Base-by-base conservation (phyloP, 441 rosid species). In the Daphne laureola region DNA sequence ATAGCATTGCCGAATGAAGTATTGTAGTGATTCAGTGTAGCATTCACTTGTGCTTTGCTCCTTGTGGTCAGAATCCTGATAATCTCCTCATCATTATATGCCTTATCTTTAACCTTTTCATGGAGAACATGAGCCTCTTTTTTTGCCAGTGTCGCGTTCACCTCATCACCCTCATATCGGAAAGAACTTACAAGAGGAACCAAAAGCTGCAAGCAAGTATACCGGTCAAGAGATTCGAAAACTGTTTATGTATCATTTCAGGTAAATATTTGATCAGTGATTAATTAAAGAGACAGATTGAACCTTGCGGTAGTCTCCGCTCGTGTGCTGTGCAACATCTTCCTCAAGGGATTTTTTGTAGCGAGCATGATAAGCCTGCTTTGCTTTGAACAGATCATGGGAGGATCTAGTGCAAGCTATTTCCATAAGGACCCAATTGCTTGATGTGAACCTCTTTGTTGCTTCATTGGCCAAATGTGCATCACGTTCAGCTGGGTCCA, bases 281-380 rank as follows among this genome's bases (percentile, higher is more conserved):
- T 4, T 13, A 35, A 17, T 8, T 7, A 8, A 9, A 17, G 55
- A 46, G 17, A 13, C 8, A 13, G 43, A 56, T 61, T 41, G 16
- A 63, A 86, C 96, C 96, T 84, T 88, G 64, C 95, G 91, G 67
- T 65, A 71, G 49, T 84, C 95, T 23, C 98, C 96, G 26, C 74
- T 72, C 12, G 91, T 81, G 77, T 88, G 98, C 38, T 81, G 55
- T 2, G 95, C 95, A 14, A 92, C 91, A 77, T 88, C 98, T 74
- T 92, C 98, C 71, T 92, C 98, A 0, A 92, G 78, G 17, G 95
- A 92, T 65, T 70, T 84, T 82, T 84, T 86, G 60, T 72, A 82
- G 0, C 77, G 90, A 68, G 81, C 77, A 63, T 86, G 96, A 61
- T 92, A 88, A 47, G 96, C 91, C 64, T 86, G 84, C 74, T 82